Evolutionary conservation across 306 rosid species (phyloP).

Genomic region (Senna tora): DNA sequence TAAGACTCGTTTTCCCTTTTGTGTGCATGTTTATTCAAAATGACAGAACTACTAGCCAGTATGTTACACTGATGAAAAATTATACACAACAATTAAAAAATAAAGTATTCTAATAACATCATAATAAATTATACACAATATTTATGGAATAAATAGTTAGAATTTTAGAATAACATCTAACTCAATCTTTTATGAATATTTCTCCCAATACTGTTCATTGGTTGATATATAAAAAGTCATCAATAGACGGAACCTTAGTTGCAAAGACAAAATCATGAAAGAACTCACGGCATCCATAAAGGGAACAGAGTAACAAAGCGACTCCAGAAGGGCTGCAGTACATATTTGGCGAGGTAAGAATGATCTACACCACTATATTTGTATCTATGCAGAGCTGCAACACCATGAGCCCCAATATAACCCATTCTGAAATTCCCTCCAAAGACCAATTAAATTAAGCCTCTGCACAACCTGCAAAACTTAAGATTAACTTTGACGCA

Average conservation of each 20-base stretch:
- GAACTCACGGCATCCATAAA: conserved; percentile 98
- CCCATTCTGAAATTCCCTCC: conserved; percentile 61
- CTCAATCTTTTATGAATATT: neutral
- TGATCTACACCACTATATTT: conserved; percentile 92
- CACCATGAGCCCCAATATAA: conserved; percentile 85
- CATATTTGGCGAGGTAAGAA: conserved; percentile 84
- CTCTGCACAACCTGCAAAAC: conserved; percentile 51
- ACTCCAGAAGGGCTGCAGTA: conserved; percentile 89
- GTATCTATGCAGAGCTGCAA: conserved; percentile 75
- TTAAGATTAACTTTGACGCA: too few relatives aligned
- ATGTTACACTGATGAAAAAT: conserved; percentile 3
- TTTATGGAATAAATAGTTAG: neutral
- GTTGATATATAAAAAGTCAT: conserved; percentile 2
- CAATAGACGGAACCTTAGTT: conserved; percentile 23
- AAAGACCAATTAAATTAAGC: conserved; percentile 39
- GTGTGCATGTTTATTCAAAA: conserved; percentile 15
- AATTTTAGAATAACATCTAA: neutral
- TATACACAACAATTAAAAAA: neutral
- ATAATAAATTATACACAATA: neutral
- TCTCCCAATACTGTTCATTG: conserved; percentile 26
- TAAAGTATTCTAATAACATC: too few relatives aligned
- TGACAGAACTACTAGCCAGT: conserved; percentile 5
- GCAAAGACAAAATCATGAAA: conserved; percentile 17
- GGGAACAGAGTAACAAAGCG: conserved; percentile 83
- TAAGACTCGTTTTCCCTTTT: conserved; percentile 13